Percentiles rank a stretch among this genome's conserved stretches.
phyloP scores from a whole-genome alignment of 345 rosid genomes.

The Durio zibethinus region DNA sequence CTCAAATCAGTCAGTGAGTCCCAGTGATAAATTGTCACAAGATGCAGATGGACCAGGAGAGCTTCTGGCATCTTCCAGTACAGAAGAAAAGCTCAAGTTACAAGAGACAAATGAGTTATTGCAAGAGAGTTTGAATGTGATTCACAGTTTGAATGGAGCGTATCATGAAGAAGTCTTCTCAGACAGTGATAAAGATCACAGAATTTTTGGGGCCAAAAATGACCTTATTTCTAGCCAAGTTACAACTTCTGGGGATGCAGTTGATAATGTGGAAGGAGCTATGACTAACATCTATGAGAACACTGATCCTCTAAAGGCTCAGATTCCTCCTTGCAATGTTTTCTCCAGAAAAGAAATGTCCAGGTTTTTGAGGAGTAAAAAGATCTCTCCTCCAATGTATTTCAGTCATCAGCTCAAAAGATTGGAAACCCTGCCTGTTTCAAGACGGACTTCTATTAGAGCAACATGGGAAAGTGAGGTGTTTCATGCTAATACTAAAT shows the following conservation, averaged over 20 bases:
- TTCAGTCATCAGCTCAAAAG: conserved; percentile 38
- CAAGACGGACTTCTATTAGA: conserved; percentile 28
- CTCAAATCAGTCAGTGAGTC: conserved; percentile 16
- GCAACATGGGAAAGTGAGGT: conserved; percentile 22
- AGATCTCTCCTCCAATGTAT: conserved; percentile 52
- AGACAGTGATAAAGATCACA: conserved; percentile 25
- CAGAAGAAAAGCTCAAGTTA: conserved; percentile 29
- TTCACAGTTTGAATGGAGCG: conserved; percentile 32
- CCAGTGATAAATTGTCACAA: conserved; percentile 16
- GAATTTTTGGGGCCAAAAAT: conserved; percentile 23
- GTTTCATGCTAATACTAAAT: conserved; percentile 18
- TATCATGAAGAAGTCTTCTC: conserved; percentile 27
- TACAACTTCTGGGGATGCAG: conserved; percentile 26
- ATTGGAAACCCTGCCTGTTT: conserved; percentile 35
- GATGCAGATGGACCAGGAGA: conserved; percentile 24
- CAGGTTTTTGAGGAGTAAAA: conserved; percentile 52
- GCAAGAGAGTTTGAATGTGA: conserved; percentile 29
- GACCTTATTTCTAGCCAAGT: conserved; percentile 27
- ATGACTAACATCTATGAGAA: conserved; percentile 29
- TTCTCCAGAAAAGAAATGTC: conserved; percentile 90
- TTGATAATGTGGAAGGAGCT: conserved; percentile 32
- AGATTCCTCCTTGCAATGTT: conserved; percentile 70
- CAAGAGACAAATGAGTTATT: conserved; percentile 32
- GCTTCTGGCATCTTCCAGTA: conserved; percentile 16
- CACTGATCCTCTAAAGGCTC: conserved; percentile 75